Evolutionary conservation across 192 early-diverging fungal genomes (phyloP), one percentile per base, ranked within the genome.

Genomic region (Gamsiella multidivaricata): DNA sequence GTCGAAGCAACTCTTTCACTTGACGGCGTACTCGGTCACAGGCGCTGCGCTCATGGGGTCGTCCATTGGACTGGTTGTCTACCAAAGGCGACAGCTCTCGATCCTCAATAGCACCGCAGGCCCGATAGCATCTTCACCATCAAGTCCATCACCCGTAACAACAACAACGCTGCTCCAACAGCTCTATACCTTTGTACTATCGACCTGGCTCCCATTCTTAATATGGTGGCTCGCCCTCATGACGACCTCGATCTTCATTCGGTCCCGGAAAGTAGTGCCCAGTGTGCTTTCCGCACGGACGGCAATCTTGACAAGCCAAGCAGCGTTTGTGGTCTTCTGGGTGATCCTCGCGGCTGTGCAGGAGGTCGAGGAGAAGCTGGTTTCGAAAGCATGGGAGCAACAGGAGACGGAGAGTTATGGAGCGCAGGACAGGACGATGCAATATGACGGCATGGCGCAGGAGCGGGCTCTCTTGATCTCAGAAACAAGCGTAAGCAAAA

Each of bases 31-130:
- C 20, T 64, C 54, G 4, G 29, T 64, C 37, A 39, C 34, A 8
- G 42, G 54, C 7, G 61, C 70, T 2, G 54, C 60, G 7, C 32
- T 72, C 23, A 72, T 72, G 70, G 70, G 70, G 32, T 56, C 70
- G 8, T 72, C 70, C 0, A 45, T 72, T 26, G 61, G 70, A 15
- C 36, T 72, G 11, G 70, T 62, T 2, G 46, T 58, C 36, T 42
- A 29, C 28, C 70, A 72, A 28, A 49, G 34, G 18, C 70, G 43
- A 18, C 53, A 50, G 17, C 25, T 72, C 25, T 37, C 14, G n/a
- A 36, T 54, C 32, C 59, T 62, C 49, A 14, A 45, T 53, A 18
- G 36, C 46, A 2, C 36, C 33, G 2, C n/a, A 15, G 43, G 11
- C 31, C 20, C 25, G 18, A 23, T 26, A 20, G 5, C 28, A 11